A percentile compares a stretch with the other conserved stretches of the same genome.
These are phyloP conservation scores for Favolaschia claudopus DNA, from an alignment of 768 basidiomycete genomes.

Conservation along the genomic window DNA sequence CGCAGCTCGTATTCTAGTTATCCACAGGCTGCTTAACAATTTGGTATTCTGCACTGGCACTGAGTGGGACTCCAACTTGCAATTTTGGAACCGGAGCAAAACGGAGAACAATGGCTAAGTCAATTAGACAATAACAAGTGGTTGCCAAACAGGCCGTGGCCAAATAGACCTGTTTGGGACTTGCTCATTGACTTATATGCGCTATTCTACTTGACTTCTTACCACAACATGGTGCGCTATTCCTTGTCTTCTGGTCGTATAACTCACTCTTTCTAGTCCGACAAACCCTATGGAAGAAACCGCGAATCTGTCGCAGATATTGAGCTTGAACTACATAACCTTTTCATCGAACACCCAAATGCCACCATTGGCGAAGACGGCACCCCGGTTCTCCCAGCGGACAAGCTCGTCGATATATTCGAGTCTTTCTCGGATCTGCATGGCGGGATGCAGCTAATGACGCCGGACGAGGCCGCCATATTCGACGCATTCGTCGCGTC, in stretches of 20 bases:
- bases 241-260: not conserved
- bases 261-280: slow-evolving; percentile 13
- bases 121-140: too few species aligned
- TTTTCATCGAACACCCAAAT: slow-evolving; percentile 72
- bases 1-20: too few species aligned
- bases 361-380: slow-evolving; percentile 64
- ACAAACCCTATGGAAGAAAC: slow-evolving; percentile 58
- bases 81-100: too few species aligned
- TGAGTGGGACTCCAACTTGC: too few species aligned
- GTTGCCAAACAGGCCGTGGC: too few species aligned
- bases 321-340: slow-evolving; percentile 68
- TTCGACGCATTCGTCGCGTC: slow-evolving; percentile 63
- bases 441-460: slow-evolving; percentile 69
- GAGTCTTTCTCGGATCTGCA: slow-evolving; percentile 67
- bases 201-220: not conserved
- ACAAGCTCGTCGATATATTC: slow-evolving; percentile 75
- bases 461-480: slow-evolving; percentile 65
- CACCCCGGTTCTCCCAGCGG: slow-evolving; percentile 72
- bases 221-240: slow-evolving; percentile 14
- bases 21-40: too few species aligned
- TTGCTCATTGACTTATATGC: slow-evolving; percentile 1
- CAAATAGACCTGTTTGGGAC: slow-evolving; percentile 14
- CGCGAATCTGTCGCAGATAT: slow-evolving; percentile 77
- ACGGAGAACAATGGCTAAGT: too few species aligned
- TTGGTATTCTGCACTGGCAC: too few species aligned